Base-by-base conservation (phyloP, 2,329 filamentous ascomycete species). In the Fusarium tjaetaba region DNA sequence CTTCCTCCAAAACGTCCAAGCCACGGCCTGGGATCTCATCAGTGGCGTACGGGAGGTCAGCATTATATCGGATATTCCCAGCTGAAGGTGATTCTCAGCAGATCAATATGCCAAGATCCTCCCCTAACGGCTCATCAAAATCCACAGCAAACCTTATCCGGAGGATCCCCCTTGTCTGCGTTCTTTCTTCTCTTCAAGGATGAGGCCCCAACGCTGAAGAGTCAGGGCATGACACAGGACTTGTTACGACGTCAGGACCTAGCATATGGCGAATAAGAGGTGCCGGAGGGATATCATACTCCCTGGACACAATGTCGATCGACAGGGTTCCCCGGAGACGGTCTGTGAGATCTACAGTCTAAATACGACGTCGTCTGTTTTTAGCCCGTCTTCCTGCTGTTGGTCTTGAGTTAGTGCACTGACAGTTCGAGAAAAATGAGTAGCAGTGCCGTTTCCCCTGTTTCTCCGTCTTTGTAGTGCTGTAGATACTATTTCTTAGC, bases 341-440 rank as follows among this genome's bases (percentile, higher is more conserved):
- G 56, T 46, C 62, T 65, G 16, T 24, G 20, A 22, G 69, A 72
- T 72, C 63, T 68, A 38, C 68, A 72, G 51, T 48, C 39, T 65
- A 39, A 41, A 46, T 39, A 28, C 63, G 10, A 51, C 52, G 20
- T 43, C 2, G 46, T 52, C 28, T 34, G 13, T 38, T 41, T 22
- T 55, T 43, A 32, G 57, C 22, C 22, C 22, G 5, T 62, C 7
- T 16, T 38, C 5, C 26, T 46, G 36, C 15, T 43, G 49, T 42
- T 60, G 38, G 39, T 30, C 49, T 61, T 51, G n/a, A 71, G 41
- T 71, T 36, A 42, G 39, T 65, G 26, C 46, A 41, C 41, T 30
- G 60, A 36, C 46, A 41, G 45, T 64, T 53, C 34, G 15, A n/a
- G 36, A 28, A 39, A 22, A 41, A 18, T 55, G 34, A n/a, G 34